Conservation (phyloP, 306 rosid species). For the Fagus sylvatica region DNA sequence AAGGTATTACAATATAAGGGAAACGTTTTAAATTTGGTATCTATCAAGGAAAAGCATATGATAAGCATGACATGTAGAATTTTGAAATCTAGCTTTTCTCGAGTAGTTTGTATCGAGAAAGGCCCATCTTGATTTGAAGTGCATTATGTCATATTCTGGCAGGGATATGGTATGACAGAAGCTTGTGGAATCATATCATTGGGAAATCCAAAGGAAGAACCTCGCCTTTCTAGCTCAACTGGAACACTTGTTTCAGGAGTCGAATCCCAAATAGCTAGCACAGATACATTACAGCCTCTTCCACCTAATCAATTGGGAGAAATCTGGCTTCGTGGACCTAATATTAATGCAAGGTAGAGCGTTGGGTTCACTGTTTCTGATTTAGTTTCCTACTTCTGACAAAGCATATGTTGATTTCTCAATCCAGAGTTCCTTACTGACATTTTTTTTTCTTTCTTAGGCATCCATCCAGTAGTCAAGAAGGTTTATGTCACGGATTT, state of each 20-base stretch:
- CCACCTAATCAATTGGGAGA: slow-evolving; percentile 50
- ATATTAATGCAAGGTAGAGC: slow-evolving; percentile 40
- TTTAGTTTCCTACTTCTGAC: background rate
- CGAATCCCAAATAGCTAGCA: slow-evolving; percentile 35
- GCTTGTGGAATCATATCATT: slow-evolving; percentile 34
- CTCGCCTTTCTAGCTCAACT: slow-evolving; percentile 32
- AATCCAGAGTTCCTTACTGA: no score
- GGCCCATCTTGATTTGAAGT: background rate
- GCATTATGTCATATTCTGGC: background rate
- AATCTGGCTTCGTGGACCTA: slow-evolving; percentile 44
- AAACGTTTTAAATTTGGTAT: no score
- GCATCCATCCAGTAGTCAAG: no score
- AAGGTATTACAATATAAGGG: no score
- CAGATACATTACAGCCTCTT: slow-evolving; percentile 29
- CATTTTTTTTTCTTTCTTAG: no score
- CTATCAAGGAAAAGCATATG: no score
- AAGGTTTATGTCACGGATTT: no score
- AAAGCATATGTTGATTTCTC: no score
- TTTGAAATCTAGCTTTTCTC: slow-evolving; percentile 25
- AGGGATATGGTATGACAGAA: slow-evolving; percentile 66
- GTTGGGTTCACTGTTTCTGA: background rate
- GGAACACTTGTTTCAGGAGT: slow-evolving; percentile 37
- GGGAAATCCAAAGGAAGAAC: slow-evolving; percentile 27
- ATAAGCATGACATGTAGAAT: slow-evolving; percentile 31
- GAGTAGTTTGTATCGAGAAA: background rate